These are phyloP conservation scores for Porphyrellus cyaneotinctus DNA, from an alignment of 768 basidiomycete species.

Conservation along the genomic window DNA sequence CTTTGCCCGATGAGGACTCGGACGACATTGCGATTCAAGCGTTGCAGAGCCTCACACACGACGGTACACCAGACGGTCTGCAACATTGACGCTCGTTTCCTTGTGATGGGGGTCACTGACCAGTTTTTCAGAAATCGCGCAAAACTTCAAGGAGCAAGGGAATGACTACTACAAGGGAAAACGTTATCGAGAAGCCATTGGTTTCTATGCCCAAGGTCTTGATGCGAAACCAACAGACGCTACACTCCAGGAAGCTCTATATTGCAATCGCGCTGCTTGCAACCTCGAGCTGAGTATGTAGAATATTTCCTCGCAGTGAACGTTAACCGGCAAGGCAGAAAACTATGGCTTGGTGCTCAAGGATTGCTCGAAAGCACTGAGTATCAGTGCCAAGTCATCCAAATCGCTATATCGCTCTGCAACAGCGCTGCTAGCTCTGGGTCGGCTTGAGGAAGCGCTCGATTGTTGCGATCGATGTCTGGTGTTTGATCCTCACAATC, in stretches of 20 bases:
- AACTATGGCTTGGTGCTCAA: constrained; percentile 85
- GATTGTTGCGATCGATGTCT: constrained; percentile 78
- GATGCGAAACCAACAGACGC: constrained; percentile 75
- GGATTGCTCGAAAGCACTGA: constrained; percentile 76
- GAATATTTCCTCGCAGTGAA: not conserved
- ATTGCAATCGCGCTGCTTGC: constrained; percentile 90
- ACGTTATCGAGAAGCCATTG: constrained; percentile 79
- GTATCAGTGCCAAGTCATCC: constrained; percentile 55
- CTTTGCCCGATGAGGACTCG: constrained; percentile 63
- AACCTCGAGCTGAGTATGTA: constrained; percentile 81
- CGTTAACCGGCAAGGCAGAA: constrained; percentile 42
- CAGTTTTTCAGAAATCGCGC: constrained; percentile 65
- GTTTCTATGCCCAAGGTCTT: constrained; percentile 88
- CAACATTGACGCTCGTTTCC: constrained; percentile 16
- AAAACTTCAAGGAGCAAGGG: constrained; percentile 92
- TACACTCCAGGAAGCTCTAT: constrained; percentile 57
- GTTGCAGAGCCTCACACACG: constrained; percentile 78
- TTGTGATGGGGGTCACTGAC: not conserved
- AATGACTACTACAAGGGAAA: constrained; percentile 92
- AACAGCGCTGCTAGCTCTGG: constrained; percentile 68
- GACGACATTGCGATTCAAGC: constrained; percentile 71
- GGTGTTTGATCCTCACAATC: constrained; percentile 53
- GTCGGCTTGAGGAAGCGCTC: constrained; percentile 72
- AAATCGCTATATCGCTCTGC: constrained; percentile 90
- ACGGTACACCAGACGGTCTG: constrained; percentile 93